Evolutionary conservation across 2,329 filamentous ascomycete genomes (phyloP).

Genomic region (Fusarium domesticum): DNA sequence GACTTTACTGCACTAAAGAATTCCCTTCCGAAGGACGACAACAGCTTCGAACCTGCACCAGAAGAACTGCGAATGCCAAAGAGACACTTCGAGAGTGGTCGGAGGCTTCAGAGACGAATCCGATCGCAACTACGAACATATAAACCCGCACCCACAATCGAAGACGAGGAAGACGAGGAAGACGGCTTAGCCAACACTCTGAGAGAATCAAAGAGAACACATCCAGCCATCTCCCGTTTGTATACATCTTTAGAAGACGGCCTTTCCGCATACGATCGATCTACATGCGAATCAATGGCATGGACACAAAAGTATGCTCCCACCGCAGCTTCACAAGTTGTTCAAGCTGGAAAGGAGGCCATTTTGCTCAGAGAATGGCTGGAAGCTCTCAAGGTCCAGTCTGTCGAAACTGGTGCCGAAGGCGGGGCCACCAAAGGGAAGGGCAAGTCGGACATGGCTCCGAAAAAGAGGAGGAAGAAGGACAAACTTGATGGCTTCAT

Average conservation of each 20-base stretch:
- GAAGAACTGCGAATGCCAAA: conserved; percentile 51
- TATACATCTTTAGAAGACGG: conserved; percentile 58
- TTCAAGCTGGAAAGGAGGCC: conserved; percentile 72
- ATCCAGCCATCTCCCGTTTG: conserved; percentile 59
- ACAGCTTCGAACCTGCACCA: conserved; percentile 45
- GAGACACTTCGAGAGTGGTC: conserved; percentile 57
- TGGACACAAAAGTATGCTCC: conserved; percentile 91
- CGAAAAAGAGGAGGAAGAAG: conserved; percentile 65
- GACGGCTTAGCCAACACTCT: conserved; percentile 34
- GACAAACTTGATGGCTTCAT: conserved; percentile 79
- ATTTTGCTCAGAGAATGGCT: conserved; percentile 78
- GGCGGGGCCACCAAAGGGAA: conserved; percentile 25
- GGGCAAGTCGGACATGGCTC: conserved; percentile 26
- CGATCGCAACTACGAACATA: conserved; percentile 43
- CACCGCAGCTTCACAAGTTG: conserved; percentile 61
- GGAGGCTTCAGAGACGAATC: conserved; percentile 50
- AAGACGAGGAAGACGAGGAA: conserved; percentile 28
- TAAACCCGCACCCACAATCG: conserved; percentile 1
- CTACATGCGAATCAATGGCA: conserved; percentile 65
- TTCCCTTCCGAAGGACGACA: conserved; percentile 30
- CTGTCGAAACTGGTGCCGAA: conserved; percentile 64
- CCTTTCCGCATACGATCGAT: conserved; percentile 77
- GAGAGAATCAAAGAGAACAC: conserved; percentile 31
- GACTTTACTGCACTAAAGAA: conserved; percentile 28
- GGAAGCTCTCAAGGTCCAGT: conserved; percentile 67